phyloP scores from a whole-genome alignment of 2,329 filamentous ascomycete species.

The Polytolypa hystricis region DNA sequence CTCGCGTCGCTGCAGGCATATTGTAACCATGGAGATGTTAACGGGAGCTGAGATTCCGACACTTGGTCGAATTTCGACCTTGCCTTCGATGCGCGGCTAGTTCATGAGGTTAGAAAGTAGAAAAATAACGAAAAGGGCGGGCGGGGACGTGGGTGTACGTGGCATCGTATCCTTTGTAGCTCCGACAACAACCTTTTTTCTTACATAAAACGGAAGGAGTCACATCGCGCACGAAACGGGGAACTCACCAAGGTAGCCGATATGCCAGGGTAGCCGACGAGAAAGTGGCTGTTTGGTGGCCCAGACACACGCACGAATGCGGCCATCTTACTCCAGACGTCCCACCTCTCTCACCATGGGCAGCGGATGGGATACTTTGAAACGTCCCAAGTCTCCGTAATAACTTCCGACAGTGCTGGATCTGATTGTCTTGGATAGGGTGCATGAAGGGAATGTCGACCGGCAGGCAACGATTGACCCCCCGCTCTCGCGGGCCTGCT shows the following conservation, averaged over 20 bases:
- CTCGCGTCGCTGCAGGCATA: slow-evolving; percentile 85
- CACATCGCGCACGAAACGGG: slow-evolving; percentile 4
- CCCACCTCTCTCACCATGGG: slow-evolving; percentile 12
- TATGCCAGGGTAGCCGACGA: slow-evolving; percentile 95
- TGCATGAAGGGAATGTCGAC: no score
- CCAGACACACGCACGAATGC: slow-evolving; percentile 93
- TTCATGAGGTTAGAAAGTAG: slow-evolving; percentile 1
- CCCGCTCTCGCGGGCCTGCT: no score
- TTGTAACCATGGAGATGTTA: slow-evolving; percentile 81
- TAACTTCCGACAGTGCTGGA: no score
- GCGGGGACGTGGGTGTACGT: not conserved
- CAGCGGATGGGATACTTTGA: slow-evolving; percentile 2
- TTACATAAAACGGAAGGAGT: no score
- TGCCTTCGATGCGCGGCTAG: slow-evolving; percentile 92
- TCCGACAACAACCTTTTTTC: no score
- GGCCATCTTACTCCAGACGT: slow-evolving; percentile 41
- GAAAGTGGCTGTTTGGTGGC: slow-evolving; percentile 90
- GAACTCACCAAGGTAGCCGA: slow-evolving; percentile 83
- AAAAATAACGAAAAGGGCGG: not conserved
- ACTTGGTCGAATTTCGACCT: slow-evolving; percentile 86
- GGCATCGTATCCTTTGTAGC: no score
- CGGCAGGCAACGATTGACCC: no score
- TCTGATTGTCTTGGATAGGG: no score
- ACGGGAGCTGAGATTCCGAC: slow-evolving; percentile 81
- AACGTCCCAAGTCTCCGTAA: no score